Base-by-base conservation (phyloP, 1,284 basidiomycete genomes). In the Bondarzewia mesenterica region DNA sequence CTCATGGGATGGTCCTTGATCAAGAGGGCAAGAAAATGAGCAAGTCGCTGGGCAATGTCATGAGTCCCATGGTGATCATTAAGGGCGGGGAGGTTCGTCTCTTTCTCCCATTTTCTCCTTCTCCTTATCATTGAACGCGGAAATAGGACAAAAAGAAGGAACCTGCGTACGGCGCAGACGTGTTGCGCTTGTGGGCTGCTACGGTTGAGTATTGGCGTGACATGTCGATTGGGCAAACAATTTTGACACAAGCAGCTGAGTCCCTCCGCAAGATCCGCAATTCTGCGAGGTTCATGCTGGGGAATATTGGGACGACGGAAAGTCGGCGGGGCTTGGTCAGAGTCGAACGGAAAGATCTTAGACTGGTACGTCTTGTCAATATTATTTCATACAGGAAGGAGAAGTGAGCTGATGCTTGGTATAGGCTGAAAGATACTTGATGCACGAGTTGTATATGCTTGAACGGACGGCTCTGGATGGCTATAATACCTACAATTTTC, bases 1-100 rank as follows among this genome's bases (percentile, higher is more conserved):
- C 96, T 1, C 96, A 99, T 62, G 96, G 96, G 0, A 97, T 99
- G 80, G 91, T 97, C 2, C 77, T 98, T 4, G 96, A 99, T 60
- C 82, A 90, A 61, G 68, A 77, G 14, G 94, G 93, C 4, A 83
- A 84, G 67, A 99, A 99, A 70, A 99, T 99, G 96, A 96, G 93
- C 79, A 99, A 99, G 72, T 93, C 90, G 2, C 64, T 90, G 15
- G 95, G 95, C 4, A 99, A 99, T 59, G 84, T 97, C 21, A 66
- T 97, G 43, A 91, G 85, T 58, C 96, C 95, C 0, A 71, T 89
- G 69, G 77, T 77, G 1, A 73, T 98, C 53, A 80, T 97, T 35
- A 64, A 83, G 51, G 95, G 94, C 18, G 84, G 85, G 26, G 68
- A 78, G 68, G 91, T 92, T 53, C 38, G 80, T 69, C 15, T 26